Base-by-base conservation (phyloP, 228 moss, liverwort and hornwort species). In the Sphagnum fallax region DNA sequence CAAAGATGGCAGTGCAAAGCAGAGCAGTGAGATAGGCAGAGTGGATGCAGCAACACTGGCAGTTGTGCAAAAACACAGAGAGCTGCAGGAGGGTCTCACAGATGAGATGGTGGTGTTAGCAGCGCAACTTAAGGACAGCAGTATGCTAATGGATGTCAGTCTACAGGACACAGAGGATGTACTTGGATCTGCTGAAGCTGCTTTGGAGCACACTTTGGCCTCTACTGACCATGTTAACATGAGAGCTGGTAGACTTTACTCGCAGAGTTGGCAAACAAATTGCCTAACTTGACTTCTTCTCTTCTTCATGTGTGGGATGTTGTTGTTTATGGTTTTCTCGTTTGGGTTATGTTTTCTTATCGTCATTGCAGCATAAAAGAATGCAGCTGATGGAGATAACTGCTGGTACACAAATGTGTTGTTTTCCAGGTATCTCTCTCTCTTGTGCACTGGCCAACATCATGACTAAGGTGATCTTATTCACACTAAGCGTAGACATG, bases 271-370 rank as follows among this genome's bases (percentile, higher is more conserved):
- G 90, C 88, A 87, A 60, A 93, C 97, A 13, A 81, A 79, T 70
- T 98, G 97, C 67, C 83, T 87, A 68, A 93, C 85, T 52, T 98
- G 97, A 91, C 80, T 93, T 72, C 69, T 87, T 51, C 63, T 93
- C 60, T 82, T 98, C 53, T 61, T 90, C 51, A 89, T 98, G 69
- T 82, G 76, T 69, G 81, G 88, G 61, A 80, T 92, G 76, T 98
- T 98, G 69, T n/a, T 91, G 68, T 92, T 98, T 62, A 98, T 98
- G 97, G 87, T 98, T 83, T 86, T 16, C 72, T 98, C 71, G 92
- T 98, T 48, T 72, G 91, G 69, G 6, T 93, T 16, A 93, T 93
- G 7, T 87, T 53, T 48, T 4, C 14, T 0, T 48, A 14, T 48
- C 50, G 8, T 47, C 32, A 32, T 32, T 32, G 32, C 32, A 32